phyloP scores from a whole-genome alignment of 768 basidiomycete genomes.

The Auriscalpium vulgare region DNA sequence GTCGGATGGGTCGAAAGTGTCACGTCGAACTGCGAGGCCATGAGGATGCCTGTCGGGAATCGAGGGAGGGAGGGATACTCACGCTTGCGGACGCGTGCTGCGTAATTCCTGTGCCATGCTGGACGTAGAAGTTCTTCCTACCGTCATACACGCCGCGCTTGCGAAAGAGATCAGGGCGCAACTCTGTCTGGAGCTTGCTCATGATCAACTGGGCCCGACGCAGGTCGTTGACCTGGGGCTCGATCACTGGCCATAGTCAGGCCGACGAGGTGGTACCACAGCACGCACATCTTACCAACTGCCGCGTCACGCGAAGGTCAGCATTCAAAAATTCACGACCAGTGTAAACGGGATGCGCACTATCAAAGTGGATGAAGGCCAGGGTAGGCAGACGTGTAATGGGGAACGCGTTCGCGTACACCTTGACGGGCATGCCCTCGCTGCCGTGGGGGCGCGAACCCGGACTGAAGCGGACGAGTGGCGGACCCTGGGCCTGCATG shows the following conservation, averaged over 20 bases:
- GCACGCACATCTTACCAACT: conserved; percentile 6
- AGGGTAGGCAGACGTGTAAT: conserved; percentile 8
- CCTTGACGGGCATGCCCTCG: conserved; percentile 5
- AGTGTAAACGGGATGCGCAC: background rate
- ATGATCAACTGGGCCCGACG: conserved; percentile 11
- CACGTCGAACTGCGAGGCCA: too few relatives aligned
- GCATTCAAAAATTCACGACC: background rate
- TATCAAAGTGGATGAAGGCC: conserved; percentile 8
- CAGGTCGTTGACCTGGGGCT: background rate
- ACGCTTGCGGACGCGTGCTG: background rate
- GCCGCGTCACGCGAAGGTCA: background rate
- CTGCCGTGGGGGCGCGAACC: conserved; percentile 5
- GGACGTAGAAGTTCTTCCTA: conserved; percentile 12
- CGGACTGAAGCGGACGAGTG: too few relatives aligned
- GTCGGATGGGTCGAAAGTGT: too few relatives aligned
- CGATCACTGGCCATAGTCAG: conserved; percentile 3
- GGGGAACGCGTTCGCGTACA: conserved; percentile 5
- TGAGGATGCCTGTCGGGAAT: too few relatives aligned
- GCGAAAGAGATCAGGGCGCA: conserved; percentile 3
- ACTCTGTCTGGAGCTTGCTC: conserved; percentile 5
- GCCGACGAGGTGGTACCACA: conserved; percentile 2
- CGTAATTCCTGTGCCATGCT: conserved; percentile 3
- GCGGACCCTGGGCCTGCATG: too few relatives aligned
- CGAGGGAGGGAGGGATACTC: too few relatives aligned
- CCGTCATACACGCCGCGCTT: conserved; percentile 11